Conservation (phyloP, 2,329 filamentous ascomycete genomes). For the Fusarium pseudoanthophilum region DNA sequence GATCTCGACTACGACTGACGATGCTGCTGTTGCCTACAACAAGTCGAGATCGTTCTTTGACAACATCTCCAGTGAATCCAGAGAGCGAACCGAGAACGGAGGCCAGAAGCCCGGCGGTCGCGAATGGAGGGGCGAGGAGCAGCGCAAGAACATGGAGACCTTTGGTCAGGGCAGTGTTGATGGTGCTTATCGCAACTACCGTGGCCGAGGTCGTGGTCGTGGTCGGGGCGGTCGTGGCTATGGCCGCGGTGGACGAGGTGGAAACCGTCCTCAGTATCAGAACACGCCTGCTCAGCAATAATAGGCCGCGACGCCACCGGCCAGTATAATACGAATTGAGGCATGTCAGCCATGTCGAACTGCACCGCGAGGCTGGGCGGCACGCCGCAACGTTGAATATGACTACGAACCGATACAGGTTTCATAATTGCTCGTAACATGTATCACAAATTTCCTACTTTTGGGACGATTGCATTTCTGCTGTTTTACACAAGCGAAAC, state of each 20-base stretch:
- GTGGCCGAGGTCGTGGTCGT: slow-evolving; percentile 81
- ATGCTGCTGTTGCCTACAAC: slow-evolving; percentile 75
- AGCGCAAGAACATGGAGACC: slow-evolving; percentile 95
- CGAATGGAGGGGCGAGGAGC: slow-evolving; percentile 92
- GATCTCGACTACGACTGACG: slow-evolving; percentile 52
- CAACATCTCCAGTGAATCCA: slow-evolving; percentile 95
- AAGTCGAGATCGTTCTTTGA: slow-evolving; percentile 94
- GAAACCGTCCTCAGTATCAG: slow-evolving; percentile 49
- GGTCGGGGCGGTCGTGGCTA: slow-evolving; percentile 60
- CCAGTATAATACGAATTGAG: slow-evolving; percentile 5
- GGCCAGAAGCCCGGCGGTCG: slow-evolving; percentile 78
- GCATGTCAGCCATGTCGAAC: slow-evolving; percentile 1
- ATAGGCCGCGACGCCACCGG: not conserved
- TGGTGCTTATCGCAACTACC: slow-evolving; percentile 78
- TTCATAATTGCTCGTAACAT: slow-evolving; percentile 42
- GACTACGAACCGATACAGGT: slow-evolving; percentile 18
- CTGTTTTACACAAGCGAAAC: slow-evolving; percentile 22
- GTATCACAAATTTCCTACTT: slow-evolving; percentile 46
- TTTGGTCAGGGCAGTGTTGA: slow-evolving; percentile 98
- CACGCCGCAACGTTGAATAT: not conserved
- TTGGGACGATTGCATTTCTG: slow-evolving; percentile 38
- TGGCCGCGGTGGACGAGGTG: slow-evolving; percentile 55
- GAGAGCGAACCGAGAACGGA: slow-evolving; percentile 81
- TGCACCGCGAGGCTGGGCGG: slow-evolving; percentile 4
- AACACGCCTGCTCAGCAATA: slow-evolving; percentile 45